Percentiles rank a stretch among this genome's conserved stretches.
Conservation (phyloP, 768 basidiomycete species). For the Rhodotorula sphaerocarpa region DNA sequence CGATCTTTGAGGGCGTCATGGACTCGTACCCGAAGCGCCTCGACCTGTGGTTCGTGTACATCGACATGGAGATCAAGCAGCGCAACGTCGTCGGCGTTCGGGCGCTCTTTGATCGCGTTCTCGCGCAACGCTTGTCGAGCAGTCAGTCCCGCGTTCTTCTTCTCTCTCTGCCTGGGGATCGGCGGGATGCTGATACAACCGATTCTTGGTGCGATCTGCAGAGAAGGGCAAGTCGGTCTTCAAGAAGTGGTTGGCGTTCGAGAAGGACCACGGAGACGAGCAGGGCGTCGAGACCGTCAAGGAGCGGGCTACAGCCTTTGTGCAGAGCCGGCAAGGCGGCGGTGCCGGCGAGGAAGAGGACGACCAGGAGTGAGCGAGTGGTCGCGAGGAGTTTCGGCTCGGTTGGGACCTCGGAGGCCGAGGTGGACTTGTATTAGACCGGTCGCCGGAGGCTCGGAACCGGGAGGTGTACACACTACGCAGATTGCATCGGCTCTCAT, state of each 20-base stretch:
- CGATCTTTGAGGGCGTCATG: conserved; percentile 90
- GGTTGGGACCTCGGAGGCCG: too few species aligned
- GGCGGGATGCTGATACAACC: conserved; percentile 8
- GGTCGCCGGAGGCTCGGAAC: too few species aligned
- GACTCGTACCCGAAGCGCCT: conserved; percentile 91
- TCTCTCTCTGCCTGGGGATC: neutral
- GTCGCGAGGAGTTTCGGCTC: too few species aligned
- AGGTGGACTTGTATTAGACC: too few species aligned
- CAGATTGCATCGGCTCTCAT: too few species aligned
- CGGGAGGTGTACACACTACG: too few species aligned
- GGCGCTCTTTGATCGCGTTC: conserved; percentile 74
- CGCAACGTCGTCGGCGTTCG: conserved; percentile 72
- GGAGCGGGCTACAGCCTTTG: conserved; percentile 71
- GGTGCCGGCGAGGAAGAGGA: conserved; percentile 12
- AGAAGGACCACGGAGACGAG: conserved; percentile 76
- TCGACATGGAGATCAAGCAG: conserved; percentile 86
- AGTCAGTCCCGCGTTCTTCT: conserved; percentile 53
- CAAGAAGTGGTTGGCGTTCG: conserved; percentile 93
- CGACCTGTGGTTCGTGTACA: conserved; percentile 92
- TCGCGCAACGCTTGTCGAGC: conserved; percentile 78
- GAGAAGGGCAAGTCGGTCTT: conserved; percentile 62
- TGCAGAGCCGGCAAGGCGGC: conserved; percentile 15
- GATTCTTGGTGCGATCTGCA: conserved; percentile 43
- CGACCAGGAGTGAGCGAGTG: too few species aligned
- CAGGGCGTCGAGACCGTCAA: conserved; percentile 73